Conservation (phyloP, 1,284 basidiomycete species). For the Puccinia novopanici region DNA sequence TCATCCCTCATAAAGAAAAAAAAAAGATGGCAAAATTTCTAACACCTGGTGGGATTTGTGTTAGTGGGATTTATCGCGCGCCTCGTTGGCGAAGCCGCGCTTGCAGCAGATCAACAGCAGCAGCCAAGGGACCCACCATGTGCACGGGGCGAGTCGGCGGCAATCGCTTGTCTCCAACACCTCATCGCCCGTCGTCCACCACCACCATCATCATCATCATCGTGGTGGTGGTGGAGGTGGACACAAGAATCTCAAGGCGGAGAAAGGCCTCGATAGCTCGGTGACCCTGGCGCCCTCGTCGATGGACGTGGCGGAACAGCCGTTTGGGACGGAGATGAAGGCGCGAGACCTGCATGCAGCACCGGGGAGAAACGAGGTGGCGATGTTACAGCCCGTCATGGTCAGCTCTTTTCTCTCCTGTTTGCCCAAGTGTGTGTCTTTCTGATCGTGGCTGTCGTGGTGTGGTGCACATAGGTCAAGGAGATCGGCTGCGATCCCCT, state of each 20-base stretch:
- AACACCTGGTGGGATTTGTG: not conserved
- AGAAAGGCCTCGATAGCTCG: not conserved
- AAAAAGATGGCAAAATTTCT: conserved; percentile 2
- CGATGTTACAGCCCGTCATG: conserved; percentile 84
- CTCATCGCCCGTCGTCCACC: conserved; percentile 50
- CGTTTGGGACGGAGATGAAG: conserved; percentile 59
- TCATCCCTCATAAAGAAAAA: conserved; percentile 11
- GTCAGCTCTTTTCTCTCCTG: conserved; percentile 60
- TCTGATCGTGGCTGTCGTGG: too few relatives aligned
- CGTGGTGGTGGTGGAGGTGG: not conserved
- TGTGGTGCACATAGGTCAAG: conserved; percentile 27
- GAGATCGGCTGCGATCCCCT: conserved; percentile 41
- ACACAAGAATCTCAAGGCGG: not conserved
- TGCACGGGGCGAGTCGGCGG: conserved; percentile 68
- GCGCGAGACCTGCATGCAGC: conserved; percentile 75
- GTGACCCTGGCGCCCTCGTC: conserved; percentile 6
- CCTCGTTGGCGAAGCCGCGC: conserved; percentile 62
- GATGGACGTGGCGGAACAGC: conserved; percentile 64
- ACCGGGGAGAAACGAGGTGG: conserved; percentile 82
- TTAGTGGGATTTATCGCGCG: conserved; percentile 85
- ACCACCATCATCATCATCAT: not conserved
- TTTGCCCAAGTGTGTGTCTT: not conserved
- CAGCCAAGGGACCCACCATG: conserved; percentile 66
- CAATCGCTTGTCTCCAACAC: conserved; percentile 58
- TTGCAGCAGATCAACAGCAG: conserved; percentile 65